These are phyloP conservation scores for Rubia tinctorum DNA, from an alignment of 305 asterid species.

Conservation along the genomic window DNA sequence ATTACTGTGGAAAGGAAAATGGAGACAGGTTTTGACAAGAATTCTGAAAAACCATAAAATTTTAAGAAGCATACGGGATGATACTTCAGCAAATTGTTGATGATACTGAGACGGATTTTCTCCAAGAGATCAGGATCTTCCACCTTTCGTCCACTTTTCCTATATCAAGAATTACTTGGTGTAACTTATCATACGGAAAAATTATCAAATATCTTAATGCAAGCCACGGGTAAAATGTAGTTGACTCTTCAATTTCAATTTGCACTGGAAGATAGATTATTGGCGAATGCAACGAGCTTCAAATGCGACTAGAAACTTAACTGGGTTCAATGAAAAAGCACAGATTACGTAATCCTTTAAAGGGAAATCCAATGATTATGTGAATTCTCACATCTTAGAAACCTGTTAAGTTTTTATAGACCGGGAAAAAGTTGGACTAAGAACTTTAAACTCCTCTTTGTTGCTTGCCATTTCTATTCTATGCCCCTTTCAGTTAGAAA, in stretches of 20 bases:
- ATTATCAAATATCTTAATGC: not conserved
- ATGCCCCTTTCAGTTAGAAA: not conserved
- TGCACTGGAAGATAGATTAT: not conserved
- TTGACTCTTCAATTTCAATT: not conserved
- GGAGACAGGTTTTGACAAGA: not conserved
- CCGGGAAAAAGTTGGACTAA: not conserved
- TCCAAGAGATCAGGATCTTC: conserved; percentile 97
- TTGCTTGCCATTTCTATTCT: not conserved
- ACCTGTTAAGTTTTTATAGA: not conserved
- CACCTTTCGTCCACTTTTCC: conserved; percentile 84
- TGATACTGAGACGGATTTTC: conserved; percentile 86
- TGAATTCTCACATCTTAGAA: not conserved
- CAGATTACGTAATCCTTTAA: not conserved
- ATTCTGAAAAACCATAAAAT: not conserved
- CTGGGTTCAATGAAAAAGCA: not conserved
- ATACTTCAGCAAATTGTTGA: conserved; percentile 86
- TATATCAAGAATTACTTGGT: conserved; percentile 28
- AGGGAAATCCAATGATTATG: not conserved
- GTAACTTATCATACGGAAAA: not conserved
- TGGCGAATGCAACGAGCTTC: not conserved
- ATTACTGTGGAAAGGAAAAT: not conserved
- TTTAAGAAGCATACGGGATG: conserved; percentile 72
- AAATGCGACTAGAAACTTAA: not conserved
- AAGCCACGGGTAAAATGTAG: not conserved
- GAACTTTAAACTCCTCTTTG: not conserved